Percentiles rank a stretch among this genome's conserved stretches.
These are phyloP conservation scores for Sporothrix globosa DNA, from an alignment of 2,329 filamentous ascomycete species.

Conservation along the genomic window DNA sequence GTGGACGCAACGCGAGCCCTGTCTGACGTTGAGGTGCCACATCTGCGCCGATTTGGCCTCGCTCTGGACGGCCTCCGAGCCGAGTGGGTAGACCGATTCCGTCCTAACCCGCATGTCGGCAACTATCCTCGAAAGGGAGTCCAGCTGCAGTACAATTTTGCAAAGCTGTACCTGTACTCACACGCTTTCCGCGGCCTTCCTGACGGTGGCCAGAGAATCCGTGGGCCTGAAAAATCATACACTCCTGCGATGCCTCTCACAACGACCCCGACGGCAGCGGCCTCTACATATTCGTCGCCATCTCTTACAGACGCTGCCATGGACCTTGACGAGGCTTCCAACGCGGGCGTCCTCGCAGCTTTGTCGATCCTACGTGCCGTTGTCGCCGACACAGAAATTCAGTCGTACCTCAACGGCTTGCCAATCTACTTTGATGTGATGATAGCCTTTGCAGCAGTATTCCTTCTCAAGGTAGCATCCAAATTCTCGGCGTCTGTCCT, in stretches of 20 bases:
- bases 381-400: slow-evolving; percentile 24
- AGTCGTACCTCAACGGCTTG: slow-evolving; percentile 27
- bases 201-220: not conserved
- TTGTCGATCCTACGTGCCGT: slow-evolving; percentile 23
- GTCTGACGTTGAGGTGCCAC: slow-evolving; percentile 33
- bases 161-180: slow-evolving; percentile 44
- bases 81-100: slow-evolving; percentile 38
- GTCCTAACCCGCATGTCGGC: slow-evolving; percentile 40
- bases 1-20: slow-evolving; percentile 33
- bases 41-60: slow-evolving; percentile 37
- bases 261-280: not conserved
- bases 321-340: slow-evolving; percentile 40
- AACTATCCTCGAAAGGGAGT: slow-evolving; percentile 44
- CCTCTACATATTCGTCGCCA: not conserved
- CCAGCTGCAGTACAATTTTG: slow-evolving; percentile 43
- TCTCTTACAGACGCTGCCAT: slow-evolving; percentile 26
- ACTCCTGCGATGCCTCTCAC: not conserved
- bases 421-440: slow-evolving; percentile 32
- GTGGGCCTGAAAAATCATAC: not conserved
- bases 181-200: slow-evolving; percentile 41
- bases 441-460: slow-evolving; percentile 33
- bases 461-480: slow-evolving; percentile 39
- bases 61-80: slow-evolving; percentile 38
- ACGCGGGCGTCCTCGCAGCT: slow-evolving; percentile 36
- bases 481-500: slow-evolving; percentile 32